Percentiles rank a stretch among this genome's conserved stretches.
These are phyloP conservation scores for Kregervanrija pseudodelftensis DNA, from an alignment of 805 yeast species.

Conservation along the genomic window DNA sequence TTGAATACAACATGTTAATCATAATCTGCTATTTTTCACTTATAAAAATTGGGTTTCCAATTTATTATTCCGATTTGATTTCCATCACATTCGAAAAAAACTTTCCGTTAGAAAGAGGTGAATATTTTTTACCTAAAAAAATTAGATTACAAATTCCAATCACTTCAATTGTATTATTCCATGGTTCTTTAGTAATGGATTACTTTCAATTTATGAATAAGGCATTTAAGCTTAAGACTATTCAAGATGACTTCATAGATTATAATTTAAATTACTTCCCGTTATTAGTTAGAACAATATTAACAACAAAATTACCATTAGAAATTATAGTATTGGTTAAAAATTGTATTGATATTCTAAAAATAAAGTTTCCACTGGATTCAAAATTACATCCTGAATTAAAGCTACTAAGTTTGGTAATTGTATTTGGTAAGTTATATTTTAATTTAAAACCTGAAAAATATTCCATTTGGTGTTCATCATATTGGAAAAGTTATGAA, in stretches of 20 bases:
- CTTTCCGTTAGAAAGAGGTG: slow-evolving; percentile 35
- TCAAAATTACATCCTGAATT: slow-evolving; percentile 31
- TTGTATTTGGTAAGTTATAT: slow-evolving; percentile 28
- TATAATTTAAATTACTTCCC: slow-evolving; percentile 29
- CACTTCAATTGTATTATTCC: slow-evolving; percentile 3
- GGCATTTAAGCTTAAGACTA: no score
- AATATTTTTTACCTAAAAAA: slow-evolving; percentile 15
- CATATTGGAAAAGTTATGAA: slow-evolving; percentile 6
- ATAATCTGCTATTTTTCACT: slow-evolving; percentile 45
- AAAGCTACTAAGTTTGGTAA: slow-evolving; percentile 26
- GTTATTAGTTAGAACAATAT: slow-evolving; percentile 33
- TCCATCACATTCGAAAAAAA: slow-evolving; percentile 33
- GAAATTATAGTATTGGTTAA: slow-evolving; percentile 35
- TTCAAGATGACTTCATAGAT: not conserved
- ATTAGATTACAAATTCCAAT: slow-evolving; percentile 12
- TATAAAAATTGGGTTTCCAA: slow-evolving; percentile 40
- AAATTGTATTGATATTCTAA: slow-evolving; percentile 17
- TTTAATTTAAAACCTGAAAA: slow-evolving; percentile 19
- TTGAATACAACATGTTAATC: slow-evolving; percentile 11
- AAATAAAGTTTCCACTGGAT: slow-evolving; percentile 10
- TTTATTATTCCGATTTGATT: slow-evolving; percentile 43
- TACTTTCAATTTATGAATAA: not conserved
- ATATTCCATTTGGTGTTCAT: slow-evolving; percentile 23
- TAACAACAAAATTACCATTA: slow-evolving; percentile 43
- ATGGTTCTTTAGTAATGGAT: slow-evolving; percentile 2